A percentile compares a stretch with the other conserved stretches of the same genome.
These are phyloP conservation scores for Trichoderma polysporum DNA, from an alignment of 2,329 filamentous ascomycete species.

Conservation along the genomic window DNA sequence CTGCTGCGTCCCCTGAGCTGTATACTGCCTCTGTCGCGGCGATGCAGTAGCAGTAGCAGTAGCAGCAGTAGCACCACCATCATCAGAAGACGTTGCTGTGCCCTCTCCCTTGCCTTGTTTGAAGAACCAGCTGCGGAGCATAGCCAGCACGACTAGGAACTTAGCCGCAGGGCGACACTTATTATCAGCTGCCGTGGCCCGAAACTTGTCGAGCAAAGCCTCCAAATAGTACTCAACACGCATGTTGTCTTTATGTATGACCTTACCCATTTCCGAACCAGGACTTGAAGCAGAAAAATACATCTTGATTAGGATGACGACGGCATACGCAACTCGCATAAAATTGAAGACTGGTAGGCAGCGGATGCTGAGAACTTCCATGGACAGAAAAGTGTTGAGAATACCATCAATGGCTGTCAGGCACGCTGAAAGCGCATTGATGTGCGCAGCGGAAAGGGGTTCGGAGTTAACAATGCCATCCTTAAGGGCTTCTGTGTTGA, in stretches of 20 bases:
- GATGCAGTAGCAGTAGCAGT: not conserved
- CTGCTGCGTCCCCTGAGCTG: not conserved
- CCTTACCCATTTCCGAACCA: slow-evolving; percentile 64
- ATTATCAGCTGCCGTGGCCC: slow-evolving; percentile 60
- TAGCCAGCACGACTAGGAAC: slow-evolving; percentile 67
- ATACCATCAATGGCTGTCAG: slow-evolving; percentile 65
- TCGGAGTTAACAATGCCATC: slow-evolving; percentile 44
- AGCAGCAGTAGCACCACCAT: not conserved
- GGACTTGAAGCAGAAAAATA: slow-evolving; percentile 66
- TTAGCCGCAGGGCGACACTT: slow-evolving; percentile 66
- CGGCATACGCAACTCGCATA: slow-evolving; percentile 69
- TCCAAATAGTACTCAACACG: slow-evolving; percentile 67
- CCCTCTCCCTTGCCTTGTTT: slow-evolving; percentile 42
- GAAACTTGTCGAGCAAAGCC: slow-evolving; percentile 67
- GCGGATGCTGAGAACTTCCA: slow-evolving; percentile 59
- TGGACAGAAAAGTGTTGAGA: slow-evolving; percentile 62
- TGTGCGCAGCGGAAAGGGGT: slow-evolving; percentile 52
- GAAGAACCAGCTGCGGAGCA: slow-evolving; percentile 70
- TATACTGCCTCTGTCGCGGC: not conserved
- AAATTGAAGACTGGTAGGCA: slow-evolving; percentile 69
- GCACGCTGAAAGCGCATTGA: slow-evolving; percentile 66
- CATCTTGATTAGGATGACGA: slow-evolving; percentile 72
- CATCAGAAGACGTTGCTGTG: not conserved
- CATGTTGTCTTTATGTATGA: slow-evolving; percentile 68
- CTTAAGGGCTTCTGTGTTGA: slow-evolving; percentile 46